phyloP scores from a whole-genome alignment of 164 flowering plant genomes.

The Sextonia rubra region DNA sequence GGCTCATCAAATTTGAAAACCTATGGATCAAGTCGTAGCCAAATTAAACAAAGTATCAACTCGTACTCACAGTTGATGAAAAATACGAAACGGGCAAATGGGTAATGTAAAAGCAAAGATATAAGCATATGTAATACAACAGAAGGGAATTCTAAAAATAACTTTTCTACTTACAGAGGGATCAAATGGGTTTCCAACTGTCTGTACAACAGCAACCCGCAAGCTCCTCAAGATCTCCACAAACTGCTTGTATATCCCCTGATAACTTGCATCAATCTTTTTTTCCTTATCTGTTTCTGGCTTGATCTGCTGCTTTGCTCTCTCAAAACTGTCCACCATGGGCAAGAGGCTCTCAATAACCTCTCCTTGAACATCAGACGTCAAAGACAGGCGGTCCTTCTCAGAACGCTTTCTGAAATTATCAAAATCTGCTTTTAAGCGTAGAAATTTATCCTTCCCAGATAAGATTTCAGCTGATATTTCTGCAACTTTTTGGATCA shows the following conservation, averaged over 20 bases:
- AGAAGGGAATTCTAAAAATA: neutral
- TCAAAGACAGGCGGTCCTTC: conserved; percentile 55
- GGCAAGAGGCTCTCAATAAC: conserved; percentile 79
- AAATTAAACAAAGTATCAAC: too few relatives aligned
- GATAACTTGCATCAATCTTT: conserved; percentile 83
- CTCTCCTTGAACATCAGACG: conserved; percentile 64
- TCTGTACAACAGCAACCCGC: conserved; percentile 59
- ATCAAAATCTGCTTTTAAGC: conserved; percentile 90
- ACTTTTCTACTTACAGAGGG: conserved; percentile 59
- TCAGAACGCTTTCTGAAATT: conserved; percentile 79
- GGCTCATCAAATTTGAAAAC: too few relatives aligned
- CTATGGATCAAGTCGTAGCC: too few relatives aligned
- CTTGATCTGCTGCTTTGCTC: conserved; percentile 64
- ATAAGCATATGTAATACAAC: neutral
- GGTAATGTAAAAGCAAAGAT: neutral
- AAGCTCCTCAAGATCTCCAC: conserved; percentile 85
- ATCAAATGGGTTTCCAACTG: conserved; percentile 93
- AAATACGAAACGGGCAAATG: too few relatives aligned
- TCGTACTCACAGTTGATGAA: too few relatives aligned
- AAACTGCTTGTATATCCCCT: conserved; percentile 94
- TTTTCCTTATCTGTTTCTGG: conserved; percentile 82
- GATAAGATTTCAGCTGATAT: conserved; percentile 55
- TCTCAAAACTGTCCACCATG: conserved; percentile 90
- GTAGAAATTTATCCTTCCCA: conserved; percentile 63
- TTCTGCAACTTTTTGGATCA: conserved; percentile 45